phyloP scores from a whole-genome alignment of 2,329 filamentous ascomycete genomes.

The Venturia effusa region DNA sequence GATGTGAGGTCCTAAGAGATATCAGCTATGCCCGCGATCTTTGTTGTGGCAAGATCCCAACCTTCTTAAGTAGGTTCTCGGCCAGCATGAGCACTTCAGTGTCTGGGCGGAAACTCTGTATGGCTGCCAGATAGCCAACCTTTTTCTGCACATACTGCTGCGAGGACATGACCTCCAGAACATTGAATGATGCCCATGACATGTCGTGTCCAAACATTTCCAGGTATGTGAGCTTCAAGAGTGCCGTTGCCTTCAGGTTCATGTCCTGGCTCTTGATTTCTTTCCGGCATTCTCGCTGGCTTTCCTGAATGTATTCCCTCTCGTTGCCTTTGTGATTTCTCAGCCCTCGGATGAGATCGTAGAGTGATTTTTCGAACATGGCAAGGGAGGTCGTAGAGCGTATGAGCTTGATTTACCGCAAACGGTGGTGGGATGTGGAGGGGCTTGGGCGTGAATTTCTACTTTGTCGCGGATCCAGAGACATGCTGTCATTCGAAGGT shows the following conservation, averaged over 20 bases:
- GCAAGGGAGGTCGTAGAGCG: not conserved
- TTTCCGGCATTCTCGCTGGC: constrained; percentile 85
- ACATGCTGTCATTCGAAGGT: not conserved
- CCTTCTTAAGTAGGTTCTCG: constrained; percentile 94
- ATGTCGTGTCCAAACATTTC: constrained; percentile 99
- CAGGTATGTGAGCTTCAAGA: constrained; percentile 92
- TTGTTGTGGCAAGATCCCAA: not conserved
- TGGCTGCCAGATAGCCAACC: constrained; percentile 86
- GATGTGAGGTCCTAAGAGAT: constrained; percentile 59
- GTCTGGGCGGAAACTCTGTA: constrained; percentile 90
- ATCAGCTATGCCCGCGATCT: not conserved
- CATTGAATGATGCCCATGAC: constrained; percentile 98
- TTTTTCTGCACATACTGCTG: constrained; percentile 90
- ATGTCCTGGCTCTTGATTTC: constrained; percentile 92
- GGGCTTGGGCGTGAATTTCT: not conserved
- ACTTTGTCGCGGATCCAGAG: not conserved
- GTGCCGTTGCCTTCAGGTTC: constrained; percentile 91
- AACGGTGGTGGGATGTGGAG: constrained; percentile 2
- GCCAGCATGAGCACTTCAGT: constrained; percentile 97
- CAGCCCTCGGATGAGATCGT: constrained; percentile 94
- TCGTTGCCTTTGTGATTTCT: constrained; percentile 93
- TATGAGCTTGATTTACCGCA: not conserved
- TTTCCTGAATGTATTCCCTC: constrained; percentile 88
- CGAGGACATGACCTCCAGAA: constrained; percentile 97
- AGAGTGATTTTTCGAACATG: constrained; percentile 98